phyloP scores from a whole-genome alignment of 1,284 basidiomycete species.

The Austroboletus niveus region DNA sequence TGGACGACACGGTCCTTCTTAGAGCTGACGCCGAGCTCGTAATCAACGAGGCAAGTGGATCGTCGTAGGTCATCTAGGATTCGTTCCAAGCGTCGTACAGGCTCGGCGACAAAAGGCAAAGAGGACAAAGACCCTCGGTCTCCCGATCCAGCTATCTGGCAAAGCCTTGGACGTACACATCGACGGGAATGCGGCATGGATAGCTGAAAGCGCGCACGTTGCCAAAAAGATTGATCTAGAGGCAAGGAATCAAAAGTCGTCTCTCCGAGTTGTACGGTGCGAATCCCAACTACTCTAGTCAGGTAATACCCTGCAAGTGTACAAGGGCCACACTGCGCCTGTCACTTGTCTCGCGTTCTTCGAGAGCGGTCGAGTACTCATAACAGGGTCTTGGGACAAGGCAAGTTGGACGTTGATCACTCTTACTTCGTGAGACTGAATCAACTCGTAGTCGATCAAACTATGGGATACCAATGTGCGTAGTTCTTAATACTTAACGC shows the following conservation, averaged over 20 bases:
- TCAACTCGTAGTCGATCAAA: constrained; percentile 61
- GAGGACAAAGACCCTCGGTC: constrained; percentile 66
- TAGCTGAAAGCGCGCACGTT: constrained; percentile 81
- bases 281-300: constrained; percentile 48
- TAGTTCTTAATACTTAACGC: constrained; percentile 2
- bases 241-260: constrained; percentile 41
- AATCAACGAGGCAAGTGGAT: constrained; percentile 55
- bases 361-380: constrained; percentile 51
- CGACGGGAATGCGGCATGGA: constrained; percentile 68
- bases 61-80: neutral
- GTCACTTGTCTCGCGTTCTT: constrained; percentile 79
- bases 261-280: constrained; percentile 6
- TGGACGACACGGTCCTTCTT: constrained; percentile 47
- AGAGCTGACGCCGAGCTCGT: constrained; percentile 74
- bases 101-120: constrained; percentile 72
- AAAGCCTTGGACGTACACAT: constrained; percentile 75
- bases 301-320: constrained; percentile 73
- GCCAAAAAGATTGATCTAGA: constrained; percentile 72
- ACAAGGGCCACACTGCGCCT: constrained; percentile 82
- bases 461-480: constrained; percentile 77
- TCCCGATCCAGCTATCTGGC: constrained; percentile 72
- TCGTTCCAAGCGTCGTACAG: constrained; percentile 35
- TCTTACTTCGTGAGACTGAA: constrained; percentile 3
- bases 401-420: constrained; percentile 35
- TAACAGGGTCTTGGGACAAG: constrained; percentile 92